Conservation (phyloP, 2,329 filamentous ascomycete genomes). For the Fusarium nygamai region DNA sequence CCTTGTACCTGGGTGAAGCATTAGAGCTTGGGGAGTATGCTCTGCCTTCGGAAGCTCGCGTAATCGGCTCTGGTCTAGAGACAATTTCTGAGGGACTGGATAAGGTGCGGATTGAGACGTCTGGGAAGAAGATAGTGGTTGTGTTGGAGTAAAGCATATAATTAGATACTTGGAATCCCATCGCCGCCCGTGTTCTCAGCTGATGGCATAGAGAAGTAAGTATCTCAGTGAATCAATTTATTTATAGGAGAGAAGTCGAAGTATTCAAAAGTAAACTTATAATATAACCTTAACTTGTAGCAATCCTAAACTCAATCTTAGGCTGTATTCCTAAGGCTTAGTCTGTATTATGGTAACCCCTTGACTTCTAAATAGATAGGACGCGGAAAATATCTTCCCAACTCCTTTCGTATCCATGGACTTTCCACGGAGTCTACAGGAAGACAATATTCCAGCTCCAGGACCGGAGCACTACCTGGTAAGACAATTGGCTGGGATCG, state of each 20-base stretch:
- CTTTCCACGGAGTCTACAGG: rapidly evolving
- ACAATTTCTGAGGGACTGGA: background rate
- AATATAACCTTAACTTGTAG: background rate
- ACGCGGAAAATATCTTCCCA: rapidly evolving
- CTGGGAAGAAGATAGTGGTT: background rate
- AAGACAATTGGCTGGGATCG: rapidly evolving
- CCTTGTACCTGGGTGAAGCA: background rate
- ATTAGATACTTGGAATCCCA: background rate
- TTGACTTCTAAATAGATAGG: too few relatives aligned
- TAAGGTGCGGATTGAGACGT: background rate
- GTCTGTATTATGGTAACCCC: too few relatives aligned
- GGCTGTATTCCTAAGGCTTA: rapidly evolving
- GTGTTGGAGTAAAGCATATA: background rate
- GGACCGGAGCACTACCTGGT: rapidly evolving
- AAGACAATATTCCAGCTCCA: rapidly evolving
- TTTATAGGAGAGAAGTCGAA: too few relatives aligned
- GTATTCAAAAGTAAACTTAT: background rate
- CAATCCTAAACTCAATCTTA: rapidly evolving
- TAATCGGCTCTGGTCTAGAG: background rate
- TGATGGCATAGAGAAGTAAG: background rate
- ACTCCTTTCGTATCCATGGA: rapidly evolving
- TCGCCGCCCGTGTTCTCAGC: background rate
- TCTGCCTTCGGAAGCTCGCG: background rate
- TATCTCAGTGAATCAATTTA: too few relatives aligned
- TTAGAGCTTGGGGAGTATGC: background rate